Base-by-base conservation (phyloP, 2,329 filamentous ascomycete genomes). In the Beauveria asiatica region DNA sequence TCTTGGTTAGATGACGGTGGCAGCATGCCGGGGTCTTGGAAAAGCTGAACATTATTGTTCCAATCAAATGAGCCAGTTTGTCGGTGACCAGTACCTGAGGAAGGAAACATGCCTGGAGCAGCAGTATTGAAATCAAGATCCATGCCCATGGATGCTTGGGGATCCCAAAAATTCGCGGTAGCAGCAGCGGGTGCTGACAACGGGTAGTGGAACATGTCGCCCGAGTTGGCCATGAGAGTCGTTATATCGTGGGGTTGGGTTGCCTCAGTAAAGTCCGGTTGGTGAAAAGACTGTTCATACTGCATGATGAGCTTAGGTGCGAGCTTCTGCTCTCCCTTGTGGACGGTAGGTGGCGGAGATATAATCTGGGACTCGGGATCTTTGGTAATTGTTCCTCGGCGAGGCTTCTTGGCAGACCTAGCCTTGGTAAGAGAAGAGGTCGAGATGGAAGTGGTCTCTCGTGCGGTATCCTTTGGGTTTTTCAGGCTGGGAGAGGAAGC, bases 131-230 rank as follows among this genome's bases (percentile, higher is more conserved):
- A 86, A 66, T 86, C 83, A 57, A 87, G 71, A 60, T 85, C 83
- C 80, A 87, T 84, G 25, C 74, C 77, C 77, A 85, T 80, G 62
- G 71, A 70, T 39, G 72, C 67, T 56, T 80, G 77, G 3, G 78
- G 73, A 62, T 84, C 82, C 84, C 84, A 87, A 63, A 85, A 86
- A 42, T 77, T 81, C 3, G 74, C 70, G 1, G 80, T 75, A 3
- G 76, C 76, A 2, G 76, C 76, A 37, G 77, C 77, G 21, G 83
- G 79, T 3, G 81, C 82, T n/a, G 83, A 82, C 70, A 86, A 75
- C 30, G 83, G 81, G 67, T 83, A 85, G 27, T 75, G 76, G 67
- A 85, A 86, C 70, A 86, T 75, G 65, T 86, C 83, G 59, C 75
- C 75, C 13, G 79, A 73, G 23, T 75, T 73, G 19, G 74, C 73